Evolutionary conservation across 2,329 filamentous ascomycete species (phyloP).

Genomic region (Diaporthe nobilis): DNA sequence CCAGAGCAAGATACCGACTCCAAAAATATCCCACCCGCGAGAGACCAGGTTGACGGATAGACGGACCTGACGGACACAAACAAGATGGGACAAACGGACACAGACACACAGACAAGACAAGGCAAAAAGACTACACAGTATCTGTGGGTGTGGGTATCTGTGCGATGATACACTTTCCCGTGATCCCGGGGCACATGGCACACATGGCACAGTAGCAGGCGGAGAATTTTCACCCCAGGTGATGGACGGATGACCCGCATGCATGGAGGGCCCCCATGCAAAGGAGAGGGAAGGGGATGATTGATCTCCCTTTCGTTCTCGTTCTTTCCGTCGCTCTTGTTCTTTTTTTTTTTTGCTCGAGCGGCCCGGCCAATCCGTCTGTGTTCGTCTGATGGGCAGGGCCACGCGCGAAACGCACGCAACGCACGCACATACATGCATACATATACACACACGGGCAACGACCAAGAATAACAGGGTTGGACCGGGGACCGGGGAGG

Average conservation of each 20-base stretch:
- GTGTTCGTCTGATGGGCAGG: constrained; percentile 23
- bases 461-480: not conserved
- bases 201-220: constrained; percentile 28
- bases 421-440: not conserved
- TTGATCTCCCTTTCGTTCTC: not conserved
- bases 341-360: not conserved
- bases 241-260: constrained; percentile 27
- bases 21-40: not conserved
- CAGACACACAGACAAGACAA: not conserved
- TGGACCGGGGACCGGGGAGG: not conserved
- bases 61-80: not conserved
- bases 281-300: too few relatives aligned
- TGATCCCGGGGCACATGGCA: constrained; percentile 30
- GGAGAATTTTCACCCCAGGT: constrained; percentile 31
- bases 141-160: constrained; percentile 11
- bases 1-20: not conserved
- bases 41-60: not conserved
- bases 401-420: not conserved
- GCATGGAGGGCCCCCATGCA: constrained; percentile 5
- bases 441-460: not conserved
- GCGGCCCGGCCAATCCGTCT: constrained; percentile 1
- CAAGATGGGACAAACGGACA: not conserved
- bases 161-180: constrained; percentile 32
- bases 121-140: not conserved
- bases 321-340: not conserved